A percentile compares a stretch with the other conserved stretches of the same genome.
phyloP scores from a whole-genome alignment of 2,329 filamentous ascomycete genomes.

The Remersonia thermophila region DNA sequence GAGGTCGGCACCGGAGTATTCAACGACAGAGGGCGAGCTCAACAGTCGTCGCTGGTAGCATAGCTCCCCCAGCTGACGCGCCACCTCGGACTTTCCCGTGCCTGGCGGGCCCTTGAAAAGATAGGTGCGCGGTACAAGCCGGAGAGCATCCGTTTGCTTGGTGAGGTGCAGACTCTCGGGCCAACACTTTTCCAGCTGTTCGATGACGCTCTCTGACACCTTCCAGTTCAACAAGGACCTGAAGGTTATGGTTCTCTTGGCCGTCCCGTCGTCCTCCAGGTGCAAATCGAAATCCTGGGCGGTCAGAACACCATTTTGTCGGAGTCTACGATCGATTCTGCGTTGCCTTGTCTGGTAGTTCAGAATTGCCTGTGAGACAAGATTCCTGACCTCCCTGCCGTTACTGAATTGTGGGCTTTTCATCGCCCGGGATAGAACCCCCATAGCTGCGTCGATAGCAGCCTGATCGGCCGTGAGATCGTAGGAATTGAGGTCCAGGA shows the following conservation, averaged over 20 bases:
- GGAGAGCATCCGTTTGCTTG: constrained; percentile 30
- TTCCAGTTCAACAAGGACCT: too few species aligned
- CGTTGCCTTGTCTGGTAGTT: too few species aligned
- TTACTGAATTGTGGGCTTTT: constrained; percentile 48
- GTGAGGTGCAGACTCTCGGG: too few species aligned
- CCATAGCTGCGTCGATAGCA: constrained; percentile 35
- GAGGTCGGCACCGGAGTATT: constrained; percentile 54
- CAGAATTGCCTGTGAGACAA: constrained; percentile 34
- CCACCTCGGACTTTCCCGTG: constrained; percentile 58
- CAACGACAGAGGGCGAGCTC: constrained; percentile 42
- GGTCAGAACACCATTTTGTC: too few species aligned
- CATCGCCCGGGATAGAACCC: constrained; percentile 26
- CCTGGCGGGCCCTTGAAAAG: constrained; percentile 45
- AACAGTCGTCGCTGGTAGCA: constrained; percentile 64
- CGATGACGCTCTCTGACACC: too few species aligned
- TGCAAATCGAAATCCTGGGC: too few species aligned
- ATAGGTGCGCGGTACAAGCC: constrained; percentile 42
- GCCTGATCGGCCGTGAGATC: constrained; percentile 32
- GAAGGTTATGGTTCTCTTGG: too few species aligned
- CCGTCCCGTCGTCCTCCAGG: too few species aligned
- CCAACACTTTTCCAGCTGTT: too few species aligned
- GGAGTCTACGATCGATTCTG: too few species aligned
- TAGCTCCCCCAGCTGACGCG: constrained; percentile 57
- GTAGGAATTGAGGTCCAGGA: constrained; percentile 38
- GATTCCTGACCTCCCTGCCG: constrained; percentile 47